phyloP scores from a whole-genome alignment of 108 stramenopile genomes.

The Cyclotella choctawhatcheeana region DNA sequence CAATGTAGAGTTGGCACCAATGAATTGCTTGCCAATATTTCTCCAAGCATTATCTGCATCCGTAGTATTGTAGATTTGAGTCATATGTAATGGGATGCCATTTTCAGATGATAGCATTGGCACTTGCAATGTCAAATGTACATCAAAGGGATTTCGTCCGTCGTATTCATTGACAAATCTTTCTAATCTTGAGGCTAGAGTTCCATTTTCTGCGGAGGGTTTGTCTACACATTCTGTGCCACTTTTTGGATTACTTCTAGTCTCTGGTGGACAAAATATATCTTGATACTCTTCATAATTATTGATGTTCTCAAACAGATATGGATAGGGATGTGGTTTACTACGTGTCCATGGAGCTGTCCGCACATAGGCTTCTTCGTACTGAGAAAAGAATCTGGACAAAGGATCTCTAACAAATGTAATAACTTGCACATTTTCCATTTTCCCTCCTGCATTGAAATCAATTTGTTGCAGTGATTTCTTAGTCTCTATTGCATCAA shows the following conservation, averaged over 20 bases:
- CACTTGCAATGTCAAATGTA: constrained; percentile 43
- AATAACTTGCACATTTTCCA: constrained; percentile 31
- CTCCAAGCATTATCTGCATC: constrained; percentile 25
- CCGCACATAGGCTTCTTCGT: constrained; percentile 37
- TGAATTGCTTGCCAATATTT: constrained; percentile 12
- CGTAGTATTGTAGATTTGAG: constrained; percentile 49
- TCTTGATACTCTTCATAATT: constrained; percentile 35
- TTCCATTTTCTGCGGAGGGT: constrained; percentile 40
- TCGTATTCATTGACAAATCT: constrained; percentile 41
- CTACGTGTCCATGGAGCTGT: constrained; percentile 31
- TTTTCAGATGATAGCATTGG: constrained; percentile 29
- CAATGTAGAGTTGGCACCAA: constrained; percentile 22
- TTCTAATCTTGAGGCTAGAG: constrained; percentile 43
- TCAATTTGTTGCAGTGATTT: constrained; percentile 15
- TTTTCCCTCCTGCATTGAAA: constrained; percentile 11
- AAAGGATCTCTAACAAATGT: constrained; percentile 44
- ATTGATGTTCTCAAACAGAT: constrained; percentile 31
- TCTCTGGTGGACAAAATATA: constrained; percentile 30
- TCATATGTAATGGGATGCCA: constrained; percentile 33
- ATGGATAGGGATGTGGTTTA: constrained; percentile 41
- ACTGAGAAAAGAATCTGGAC: constrained; percentile 40
- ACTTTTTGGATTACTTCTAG: constrained; percentile 15
- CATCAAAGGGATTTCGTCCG: constrained; percentile 43
- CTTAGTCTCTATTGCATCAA: constrained; percentile 26
- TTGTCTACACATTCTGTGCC: constrained; percentile 26